Conservation (phyloP, 2,329 filamentous ascomycete species). For the Aspergillus quadrilineatus region DNA sequence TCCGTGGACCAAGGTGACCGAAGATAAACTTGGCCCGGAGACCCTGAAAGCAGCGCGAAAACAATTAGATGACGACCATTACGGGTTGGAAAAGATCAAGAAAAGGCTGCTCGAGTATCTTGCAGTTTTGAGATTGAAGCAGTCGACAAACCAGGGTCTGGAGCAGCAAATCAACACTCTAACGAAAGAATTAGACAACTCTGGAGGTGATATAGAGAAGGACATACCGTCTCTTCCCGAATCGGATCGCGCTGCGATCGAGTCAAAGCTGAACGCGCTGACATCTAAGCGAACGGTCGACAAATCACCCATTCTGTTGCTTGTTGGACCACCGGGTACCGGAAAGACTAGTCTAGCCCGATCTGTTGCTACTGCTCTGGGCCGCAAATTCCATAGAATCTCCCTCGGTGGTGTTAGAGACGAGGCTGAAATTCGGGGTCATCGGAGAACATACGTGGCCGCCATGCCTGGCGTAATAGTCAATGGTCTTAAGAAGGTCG, state of each 20-base stretch:
- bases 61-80: slow-evolving; percentile 94
- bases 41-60: slow-evolving; percentile 77
- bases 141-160: slow-evolving; percentile 79
- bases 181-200: slow-evolving; percentile 47
- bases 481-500: slow-evolving; percentile 90
- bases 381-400: slow-evolving; percentile 94
- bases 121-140: slow-evolving; percentile 92
- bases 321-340: slow-evolving; percentile 89
- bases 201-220: slow-evolving; percentile 53
- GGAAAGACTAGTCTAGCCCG: slow-evolving; percentile 95
- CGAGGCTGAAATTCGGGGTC: slow-evolving; percentile 93
- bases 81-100: slow-evolving; percentile 95
- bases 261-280: slow-evolving; percentile 70
- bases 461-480: slow-evolving; percentile 98
- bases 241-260: slow-evolving; percentile 45
- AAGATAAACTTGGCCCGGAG: slow-evolving; percentile 79
- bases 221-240: slow-evolving; percentile 54
- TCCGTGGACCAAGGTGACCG: slow-evolving; percentile 81
- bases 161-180: slow-evolving; percentile 68
- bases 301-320: slow-evolving; percentile 90
- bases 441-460: slow-evolving; percentile 92
- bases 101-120: slow-evolving; percentile 93
- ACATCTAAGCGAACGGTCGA: slow-evolving; percentile 83
- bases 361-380: slow-evolving; percentile 86
- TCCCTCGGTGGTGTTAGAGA: slow-evolving; percentile 94